Percentiles rank a stretch among this genome's conserved stretches.
Conservation (phyloP, 352 stramenopile species). For the Thalassiosira exigua region DNA sequence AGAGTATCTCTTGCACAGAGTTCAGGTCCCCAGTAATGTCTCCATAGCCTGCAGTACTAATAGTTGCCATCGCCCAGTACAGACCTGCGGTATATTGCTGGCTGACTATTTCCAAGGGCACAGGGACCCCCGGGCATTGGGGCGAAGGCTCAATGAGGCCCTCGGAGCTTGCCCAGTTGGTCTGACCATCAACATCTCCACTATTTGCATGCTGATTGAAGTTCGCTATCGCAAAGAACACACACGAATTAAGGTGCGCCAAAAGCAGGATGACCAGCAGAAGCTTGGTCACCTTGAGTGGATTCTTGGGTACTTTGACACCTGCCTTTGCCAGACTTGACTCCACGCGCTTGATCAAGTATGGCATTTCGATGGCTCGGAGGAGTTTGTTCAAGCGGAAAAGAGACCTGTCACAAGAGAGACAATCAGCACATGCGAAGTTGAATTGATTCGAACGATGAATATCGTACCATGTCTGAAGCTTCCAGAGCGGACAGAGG, state of each 20-base stretch:
- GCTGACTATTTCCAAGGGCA: conserved; percentile 29
- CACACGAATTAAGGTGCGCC: conserved; percentile 64
- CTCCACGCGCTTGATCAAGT: conserved; percentile 58
- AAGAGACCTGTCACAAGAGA: no score
- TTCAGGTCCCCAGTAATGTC: conserved; percentile 63
- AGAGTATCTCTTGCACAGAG: conserved; percentile 62
- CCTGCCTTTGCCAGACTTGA: conserved; percentile 44
- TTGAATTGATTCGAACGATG: no score
- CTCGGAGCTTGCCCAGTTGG: conserved; percentile 54
- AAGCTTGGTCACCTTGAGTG: conserved; percentile 60
- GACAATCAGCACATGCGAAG: no score
- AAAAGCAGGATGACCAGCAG: conserved; percentile 62
- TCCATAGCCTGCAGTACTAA: conserved; percentile 74
- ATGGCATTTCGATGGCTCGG: conserved; percentile 56
- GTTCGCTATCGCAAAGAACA: conserved; percentile 74
- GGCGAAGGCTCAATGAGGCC: conserved; percentile 34
- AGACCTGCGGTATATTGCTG: conserved; percentile 63
- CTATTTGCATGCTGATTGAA: conserved; percentile 56
- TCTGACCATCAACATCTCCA: conserved; percentile 22
- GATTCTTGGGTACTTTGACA: conserved; percentile 65
- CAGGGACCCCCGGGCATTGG: conserved; percentile 35
- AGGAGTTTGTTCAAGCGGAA: conserved; percentile 68
- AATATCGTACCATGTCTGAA: conserved; percentile 71
- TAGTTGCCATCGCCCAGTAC: conserved; percentile 74
- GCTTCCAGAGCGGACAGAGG: conserved; percentile 59